Percentiles rank a stretch among this genome's conserved stretches.
Evolutionary conservation across 163 green algal genomes (phyloP).

Genomic region (Prototheca cutis): DNA sequence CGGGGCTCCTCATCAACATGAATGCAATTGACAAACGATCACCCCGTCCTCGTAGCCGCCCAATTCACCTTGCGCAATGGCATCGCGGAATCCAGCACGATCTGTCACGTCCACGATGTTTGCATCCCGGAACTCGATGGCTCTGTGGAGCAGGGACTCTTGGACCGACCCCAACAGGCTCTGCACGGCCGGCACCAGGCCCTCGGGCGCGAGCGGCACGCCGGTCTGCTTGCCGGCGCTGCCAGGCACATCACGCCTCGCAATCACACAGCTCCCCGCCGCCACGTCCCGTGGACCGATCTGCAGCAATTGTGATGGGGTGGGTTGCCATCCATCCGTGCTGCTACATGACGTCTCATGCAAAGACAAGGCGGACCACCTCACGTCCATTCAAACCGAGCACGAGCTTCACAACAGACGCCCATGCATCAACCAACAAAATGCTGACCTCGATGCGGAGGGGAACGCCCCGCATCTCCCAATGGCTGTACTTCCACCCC

Average conservation of each 20-base stretch:
- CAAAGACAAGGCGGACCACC: no score
- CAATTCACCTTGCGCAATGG: constrained; percentile 51
- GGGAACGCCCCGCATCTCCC: constrained; percentile 84
- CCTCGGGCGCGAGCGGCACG: constrained; percentile 48
- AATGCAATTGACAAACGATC: no score
- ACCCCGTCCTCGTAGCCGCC: no score
- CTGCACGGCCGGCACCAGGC: constrained; percentile 53
- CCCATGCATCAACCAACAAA: no score
- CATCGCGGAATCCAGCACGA: constrained; percentile 84
- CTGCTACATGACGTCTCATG: no score
- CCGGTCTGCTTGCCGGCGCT: constrained; percentile 91
- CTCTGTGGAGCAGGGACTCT: constrained; percentile 55
- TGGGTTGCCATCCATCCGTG: neutral
- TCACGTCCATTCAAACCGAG: no score
- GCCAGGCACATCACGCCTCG: constrained; percentile 38
- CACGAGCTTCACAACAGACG: no score
- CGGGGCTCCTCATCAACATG: no score
- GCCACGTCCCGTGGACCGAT: constrained; percentile 71
- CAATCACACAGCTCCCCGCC: constrained; percentile 62
- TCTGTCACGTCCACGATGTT: constrained; percentile 91
- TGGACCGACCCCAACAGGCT: constrained; percentile 52
- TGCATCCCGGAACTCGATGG: constrained; percentile 67
- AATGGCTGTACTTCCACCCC: constrained; percentile 94
- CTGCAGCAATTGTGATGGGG: constrained; percentile 3
- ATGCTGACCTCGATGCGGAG: constrained; percentile 89